Percentiles rank a stretch among this genome's conserved stretches.
These are phyloP conservation scores for Casuarina equisetifolia DNA, from an alignment of 306 rosid species.

Conservation along the genomic window DNA sequence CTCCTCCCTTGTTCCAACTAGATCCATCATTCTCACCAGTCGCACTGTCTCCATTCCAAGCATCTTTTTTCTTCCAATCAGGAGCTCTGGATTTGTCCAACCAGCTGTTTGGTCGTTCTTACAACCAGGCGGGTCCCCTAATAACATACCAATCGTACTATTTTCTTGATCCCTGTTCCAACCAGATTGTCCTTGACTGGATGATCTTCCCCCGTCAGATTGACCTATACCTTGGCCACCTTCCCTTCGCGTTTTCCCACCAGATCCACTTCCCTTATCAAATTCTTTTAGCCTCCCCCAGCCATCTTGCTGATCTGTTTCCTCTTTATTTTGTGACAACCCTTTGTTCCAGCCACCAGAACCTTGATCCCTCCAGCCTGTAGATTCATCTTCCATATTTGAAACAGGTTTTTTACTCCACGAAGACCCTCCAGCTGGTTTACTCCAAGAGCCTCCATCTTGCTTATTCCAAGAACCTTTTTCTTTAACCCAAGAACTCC, in stretches of 20 bases:
- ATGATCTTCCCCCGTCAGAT: slow-evolving; percentile 27
- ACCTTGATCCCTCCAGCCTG: slow-evolving; percentile 16
- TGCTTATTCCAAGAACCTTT: slow-evolving; percentile 23
- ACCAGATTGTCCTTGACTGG: not conserved
- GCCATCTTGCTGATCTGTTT: not conserved
- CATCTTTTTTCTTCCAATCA: not conserved
- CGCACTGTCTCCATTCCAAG: not conserved
- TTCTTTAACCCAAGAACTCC: not conserved
- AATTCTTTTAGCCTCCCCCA: slow-evolving; percentile 4
- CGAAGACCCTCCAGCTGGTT: slow-evolving; percentile 27
- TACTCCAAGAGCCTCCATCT: slow-evolving; percentile 21
- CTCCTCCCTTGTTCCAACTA: not conserved
- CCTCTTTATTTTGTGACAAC: slow-evolving; percentile 1
- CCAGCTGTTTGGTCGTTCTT: not conserved
- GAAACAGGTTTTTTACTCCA: slow-evolving; percentile 33
- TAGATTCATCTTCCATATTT: slow-evolving; percentile 12
- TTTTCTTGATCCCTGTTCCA: slow-evolving; percentile 10
- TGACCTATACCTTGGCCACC: slow-evolving; percentile 17
- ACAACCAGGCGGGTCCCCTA: not conserved
- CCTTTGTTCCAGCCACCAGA: not conserved
- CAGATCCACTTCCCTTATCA: slow-evolving; percentile 19
- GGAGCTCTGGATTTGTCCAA: slow-evolving; percentile 1
- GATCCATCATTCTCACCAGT: not conserved
- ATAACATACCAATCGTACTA: not conserved
- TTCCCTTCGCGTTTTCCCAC: slow-evolving; percentile 10